Conservation (phyloP, 2,329 filamentous ascomycete species). For the Lasiodiplodia sp. region DNA sequence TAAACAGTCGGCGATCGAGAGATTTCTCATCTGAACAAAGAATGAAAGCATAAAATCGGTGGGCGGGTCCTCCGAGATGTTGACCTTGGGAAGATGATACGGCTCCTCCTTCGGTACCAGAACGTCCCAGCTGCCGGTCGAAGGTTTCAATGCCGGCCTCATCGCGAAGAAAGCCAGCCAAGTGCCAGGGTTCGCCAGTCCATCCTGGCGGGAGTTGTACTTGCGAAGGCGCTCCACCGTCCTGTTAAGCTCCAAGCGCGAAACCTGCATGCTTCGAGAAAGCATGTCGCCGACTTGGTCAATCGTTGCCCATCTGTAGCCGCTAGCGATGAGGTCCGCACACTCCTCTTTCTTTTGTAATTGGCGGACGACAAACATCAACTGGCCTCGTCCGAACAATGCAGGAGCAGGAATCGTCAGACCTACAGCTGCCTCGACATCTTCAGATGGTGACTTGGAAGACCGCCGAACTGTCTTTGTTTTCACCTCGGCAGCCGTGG, state of each 20-base stretch:
- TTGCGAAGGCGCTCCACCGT: conserved; percentile 70
- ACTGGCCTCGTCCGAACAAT: conserved; percentile 72
- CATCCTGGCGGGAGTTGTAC: conserved; percentile 54
- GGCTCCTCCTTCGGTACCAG: conserved; percentile 50
- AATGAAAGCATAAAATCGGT: conserved; percentile 43
- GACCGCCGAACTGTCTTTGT: background rate
- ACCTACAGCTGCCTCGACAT: conserved; percentile 48
- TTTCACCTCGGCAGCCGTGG: conserved; percentile 31
- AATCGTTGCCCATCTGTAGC: conserved; percentile 75
- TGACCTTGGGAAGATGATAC: conserved; percentile 55
- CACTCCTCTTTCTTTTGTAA: conserved; percentile 66
- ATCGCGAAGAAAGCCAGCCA: conserved; percentile 43
- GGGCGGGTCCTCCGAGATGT: conserved; percentile 42
- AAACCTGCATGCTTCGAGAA: conserved; percentile 76
- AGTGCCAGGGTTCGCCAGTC: conserved; percentile 46
- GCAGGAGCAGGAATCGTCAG: conserved; percentile 42
- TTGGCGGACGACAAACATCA: conserved; percentile 79
- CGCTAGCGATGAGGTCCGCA: conserved; percentile 70
- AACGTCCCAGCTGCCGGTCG: conserved; percentile 52
- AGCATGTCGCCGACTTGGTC: conserved; percentile 70
- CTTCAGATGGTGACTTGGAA: conserved; percentile 35
- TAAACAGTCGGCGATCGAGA: conserved; percentile 36
- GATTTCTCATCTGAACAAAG: conserved; percentile 36
- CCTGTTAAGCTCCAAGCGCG: conserved; percentile 64
- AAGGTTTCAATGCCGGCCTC: conserved; percentile 50